Conservation (phyloP, 345 rosid species). For the Eucalyptus grandis region DNA sequence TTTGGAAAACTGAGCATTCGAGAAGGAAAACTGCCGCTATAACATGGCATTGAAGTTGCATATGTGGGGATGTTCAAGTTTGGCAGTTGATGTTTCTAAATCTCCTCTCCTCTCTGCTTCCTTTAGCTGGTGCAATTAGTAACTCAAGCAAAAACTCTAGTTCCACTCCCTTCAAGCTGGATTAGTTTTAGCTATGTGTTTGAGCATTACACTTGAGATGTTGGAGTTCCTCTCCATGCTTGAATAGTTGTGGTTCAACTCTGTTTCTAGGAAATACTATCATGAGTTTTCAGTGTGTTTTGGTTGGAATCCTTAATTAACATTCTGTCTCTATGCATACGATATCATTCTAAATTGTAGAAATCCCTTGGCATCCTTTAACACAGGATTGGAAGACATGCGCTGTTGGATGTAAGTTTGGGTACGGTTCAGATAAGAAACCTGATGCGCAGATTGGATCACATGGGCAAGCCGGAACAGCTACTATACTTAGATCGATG, state of each 20-base stretch:
- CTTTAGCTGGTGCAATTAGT: background rate
- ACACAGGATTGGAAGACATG: constrained; percentile 58
- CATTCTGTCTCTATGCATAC: background rate
- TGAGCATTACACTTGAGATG: background rate
- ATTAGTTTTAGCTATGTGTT: background rate
- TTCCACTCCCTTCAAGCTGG: background rate
- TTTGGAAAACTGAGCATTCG: background rate
- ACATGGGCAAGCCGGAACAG: constrained; percentile 20
- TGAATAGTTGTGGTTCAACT: background rate
- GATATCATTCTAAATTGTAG: background rate
- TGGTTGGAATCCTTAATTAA: background rate
- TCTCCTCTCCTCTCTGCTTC: background rate
- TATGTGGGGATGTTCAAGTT: background rate
- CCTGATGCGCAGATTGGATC: constrained; percentile 71
- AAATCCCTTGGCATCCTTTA: background rate
- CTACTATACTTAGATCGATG: constrained; percentile 72
- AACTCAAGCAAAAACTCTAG: background rate
- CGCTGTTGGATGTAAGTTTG: constrained; percentile 64
- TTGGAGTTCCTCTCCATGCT: background rate
- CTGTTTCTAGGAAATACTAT: background rate
- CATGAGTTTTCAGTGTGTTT: background rate
- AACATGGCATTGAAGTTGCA: background rate
- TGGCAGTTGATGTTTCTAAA: background rate
- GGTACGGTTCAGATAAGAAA: constrained; percentile 9
- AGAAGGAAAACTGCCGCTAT: background rate